Evolutionary conservation across 805 yeast species (phyloP).

Genomic region (Saturnispora sanitii): DNA sequence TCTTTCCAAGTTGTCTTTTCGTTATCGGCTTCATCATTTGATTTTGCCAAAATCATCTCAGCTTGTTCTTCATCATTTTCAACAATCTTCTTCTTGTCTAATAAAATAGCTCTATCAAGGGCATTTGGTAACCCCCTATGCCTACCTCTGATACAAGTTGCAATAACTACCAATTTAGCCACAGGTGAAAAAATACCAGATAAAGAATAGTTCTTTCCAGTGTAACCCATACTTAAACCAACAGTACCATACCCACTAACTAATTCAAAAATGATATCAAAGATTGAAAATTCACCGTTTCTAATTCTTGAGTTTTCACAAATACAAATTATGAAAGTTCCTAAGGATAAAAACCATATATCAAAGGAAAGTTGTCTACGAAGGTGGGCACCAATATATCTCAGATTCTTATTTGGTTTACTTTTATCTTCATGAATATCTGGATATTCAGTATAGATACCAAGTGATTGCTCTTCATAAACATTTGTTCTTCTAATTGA

Average conservation of each 20-base stretch:
- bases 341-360: slow-evolving; percentile 86
- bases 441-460: slow-evolving; percentile 50
- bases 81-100: slow-evolving; percentile 61
- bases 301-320: slow-evolving; percentile 63
- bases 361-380: slow-evolving; percentile 89
- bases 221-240: slow-evolving; percentile 83
- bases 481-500: slow-evolving; percentile 95
- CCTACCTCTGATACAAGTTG: slow-evolving; percentile 88
- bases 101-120: slow-evolving; percentile 85
- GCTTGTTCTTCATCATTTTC: slow-evolving; percentile 54
- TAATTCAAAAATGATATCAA: slow-evolving; percentile 73
- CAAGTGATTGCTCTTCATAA: slow-evolving; percentile 93
- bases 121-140: slow-evolving; percentile 94
- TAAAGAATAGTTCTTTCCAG: slow-evolving; percentile 56
- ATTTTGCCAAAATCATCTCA: slow-evolving; percentile 29
- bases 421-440: slow-evolving; percentile 21
- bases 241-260: slow-evolving; percentile 96
- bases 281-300: slow-evolving; percentile 49
- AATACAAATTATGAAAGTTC: slow-evolving; percentile 76
- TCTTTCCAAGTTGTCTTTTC: slow-evolving; percentile 1
- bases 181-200: slow-evolving; percentile 59
- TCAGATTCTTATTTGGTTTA: slow-evolving; percentile 36
- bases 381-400: slow-evolving; percentile 79
- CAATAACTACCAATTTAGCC: slow-evolving; percentile 77
- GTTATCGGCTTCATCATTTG: slow-evolving; percentile 15